phyloP scores from a whole-genome alignment of 2,329 filamentous ascomycete species.

The Colletotrichum noveboracense region DNA sequence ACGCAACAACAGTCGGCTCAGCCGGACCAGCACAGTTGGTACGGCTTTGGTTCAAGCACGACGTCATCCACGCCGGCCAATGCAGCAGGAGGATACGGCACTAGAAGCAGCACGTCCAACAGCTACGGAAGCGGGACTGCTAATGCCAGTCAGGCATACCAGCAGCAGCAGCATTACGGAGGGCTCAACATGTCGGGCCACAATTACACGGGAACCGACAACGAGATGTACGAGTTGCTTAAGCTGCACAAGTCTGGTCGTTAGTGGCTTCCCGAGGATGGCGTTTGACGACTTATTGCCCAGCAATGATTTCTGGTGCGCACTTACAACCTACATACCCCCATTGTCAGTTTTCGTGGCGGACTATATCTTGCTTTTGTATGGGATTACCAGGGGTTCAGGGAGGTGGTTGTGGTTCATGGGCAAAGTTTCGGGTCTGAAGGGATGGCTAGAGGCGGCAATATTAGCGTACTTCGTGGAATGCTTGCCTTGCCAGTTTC shows the following conservation, averaged over 20 bases:
- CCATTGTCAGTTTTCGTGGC: background rate
- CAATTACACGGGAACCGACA: background rate
- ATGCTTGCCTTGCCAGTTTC: background rate
- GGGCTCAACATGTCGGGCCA: background rate
- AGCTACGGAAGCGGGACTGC: background rate
- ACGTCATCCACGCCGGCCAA: background rate
- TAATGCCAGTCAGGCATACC: constrained; percentile 1
- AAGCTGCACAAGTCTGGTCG: constrained; percentile 9
- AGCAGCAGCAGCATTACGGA: constrained; percentile 13
- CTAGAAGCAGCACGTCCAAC: background rate
- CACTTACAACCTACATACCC: background rate
- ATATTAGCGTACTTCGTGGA: background rate
- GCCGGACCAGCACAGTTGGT: constrained; percentile 14
- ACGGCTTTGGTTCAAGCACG: constrained; percentile 2
- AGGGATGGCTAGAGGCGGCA: background rate
- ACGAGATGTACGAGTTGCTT: constrained; percentile 14
- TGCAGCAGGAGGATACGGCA: background rate
- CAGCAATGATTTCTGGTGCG: background rate
- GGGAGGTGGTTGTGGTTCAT: background rate
- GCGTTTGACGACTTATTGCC: background rate
- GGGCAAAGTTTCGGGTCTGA: background rate
- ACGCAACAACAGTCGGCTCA: constrained; percentile 5
- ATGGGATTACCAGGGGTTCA: background rate
- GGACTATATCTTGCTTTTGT: background rate
- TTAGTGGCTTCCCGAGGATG: background rate